Percentiles rank a stretch among this genome's conserved stretches.
Conservation (phyloP, 1,284 basidiomycete species). For the Cryptococcus hybrid region DNA sequence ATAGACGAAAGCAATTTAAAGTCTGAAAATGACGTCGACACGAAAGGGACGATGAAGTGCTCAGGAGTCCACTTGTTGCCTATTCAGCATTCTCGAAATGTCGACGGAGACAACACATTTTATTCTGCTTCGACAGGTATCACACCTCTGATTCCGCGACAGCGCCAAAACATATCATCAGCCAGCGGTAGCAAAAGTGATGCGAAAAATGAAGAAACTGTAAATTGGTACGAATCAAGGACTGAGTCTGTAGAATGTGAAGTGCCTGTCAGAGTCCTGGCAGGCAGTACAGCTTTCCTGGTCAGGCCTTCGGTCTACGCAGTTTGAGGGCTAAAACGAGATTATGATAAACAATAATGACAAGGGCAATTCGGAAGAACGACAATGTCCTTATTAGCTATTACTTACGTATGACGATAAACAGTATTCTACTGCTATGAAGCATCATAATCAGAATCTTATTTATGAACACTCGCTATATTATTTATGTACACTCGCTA, state of each 20-base stretch:
- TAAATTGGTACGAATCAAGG: constrained; percentile 53
- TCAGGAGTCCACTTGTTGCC: too few relatives aligned
- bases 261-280: constrained; percentile 79
- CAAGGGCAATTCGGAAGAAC: not conserved
- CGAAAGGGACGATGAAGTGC: not conserved
- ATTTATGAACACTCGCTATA: too few relatives aligned
- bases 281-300: constrained; percentile 78
- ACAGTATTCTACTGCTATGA: too few relatives aligned
- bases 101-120: constrained; percentile 17
- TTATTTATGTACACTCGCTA: too few relatives aligned
- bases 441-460: too few relatives aligned
- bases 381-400: too few relatives aligned
- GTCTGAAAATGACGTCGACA: constrained; percentile 12
- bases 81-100: not conserved
- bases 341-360: not conserved
- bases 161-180: not conserved
- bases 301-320: constrained; percentile 36
- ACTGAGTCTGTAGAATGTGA: constrained; percentile 87
- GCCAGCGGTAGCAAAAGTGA: not conserved
- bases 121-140: constrained; percentile 10
- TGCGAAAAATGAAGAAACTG: not conserved
- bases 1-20: constrained; percentile 47
- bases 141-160: constrained; percentile 1
- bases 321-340: constrained; percentile 4
- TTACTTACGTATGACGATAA: too few relatives aligned